These are phyloP conservation scores for Backusella westeae DNA, from an alignment of 192 early-diverging fungal species.

Conservation along the genomic window DNA sequence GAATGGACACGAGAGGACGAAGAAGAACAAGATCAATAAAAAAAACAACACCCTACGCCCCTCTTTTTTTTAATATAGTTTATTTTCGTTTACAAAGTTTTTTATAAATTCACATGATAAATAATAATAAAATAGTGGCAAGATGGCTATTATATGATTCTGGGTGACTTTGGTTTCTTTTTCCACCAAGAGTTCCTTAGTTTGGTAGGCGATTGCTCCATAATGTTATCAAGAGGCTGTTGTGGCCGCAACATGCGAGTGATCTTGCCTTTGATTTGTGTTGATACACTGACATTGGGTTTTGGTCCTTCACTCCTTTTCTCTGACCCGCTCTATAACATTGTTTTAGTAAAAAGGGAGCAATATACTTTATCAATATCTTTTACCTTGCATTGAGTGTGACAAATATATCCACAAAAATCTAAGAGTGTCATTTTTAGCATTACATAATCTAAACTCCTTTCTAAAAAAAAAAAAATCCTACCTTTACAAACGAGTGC, in stretches of 20 bases:
- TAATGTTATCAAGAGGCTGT: not conserved
- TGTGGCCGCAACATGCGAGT: not conserved
- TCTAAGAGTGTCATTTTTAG: slow-evolving; percentile 8
- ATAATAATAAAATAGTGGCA: not conserved
- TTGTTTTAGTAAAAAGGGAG: not conserved
- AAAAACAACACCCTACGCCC: not conserved
- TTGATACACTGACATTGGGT: slow-evolving; percentile 1
- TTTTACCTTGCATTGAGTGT: slow-evolving; percentile 32
- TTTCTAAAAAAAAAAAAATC: not conserved
- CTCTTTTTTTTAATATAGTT: not conserved
- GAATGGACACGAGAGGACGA: slow-evolving; percentile 10
- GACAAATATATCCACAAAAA: slow-evolving; percentile 38
- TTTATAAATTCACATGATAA: not conserved
- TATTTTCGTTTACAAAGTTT: not conserved
- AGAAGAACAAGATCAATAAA: not conserved
- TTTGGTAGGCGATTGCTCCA: not conserved
- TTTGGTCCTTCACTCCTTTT: slow-evolving; percentile 7
- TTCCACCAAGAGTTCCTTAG: slow-evolving; percentile 5
- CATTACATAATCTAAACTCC: not conserved
- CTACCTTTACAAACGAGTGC: slow-evolving; percentile 58
- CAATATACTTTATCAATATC: not conserved
- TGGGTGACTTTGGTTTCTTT: not conserved
- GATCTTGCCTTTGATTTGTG: not conserved
- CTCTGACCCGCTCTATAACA: not conserved
- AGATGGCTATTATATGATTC: not conserved